phyloP scores from a whole-genome alignment of 202 grass and related monocot genomes.

The Musa balbisiana region DNA sequence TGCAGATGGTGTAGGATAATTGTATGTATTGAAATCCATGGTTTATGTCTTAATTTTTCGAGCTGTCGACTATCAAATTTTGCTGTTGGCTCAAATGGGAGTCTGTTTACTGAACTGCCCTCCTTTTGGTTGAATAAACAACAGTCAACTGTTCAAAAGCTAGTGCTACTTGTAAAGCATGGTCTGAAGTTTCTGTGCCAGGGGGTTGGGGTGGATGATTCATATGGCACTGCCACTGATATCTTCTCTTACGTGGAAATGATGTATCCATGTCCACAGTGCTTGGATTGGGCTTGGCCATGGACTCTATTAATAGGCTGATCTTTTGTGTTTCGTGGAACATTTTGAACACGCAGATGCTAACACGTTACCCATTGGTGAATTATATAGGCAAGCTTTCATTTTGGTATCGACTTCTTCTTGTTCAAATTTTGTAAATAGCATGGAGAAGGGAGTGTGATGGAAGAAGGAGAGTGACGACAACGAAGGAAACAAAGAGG shows the following conservation, averaged over 20 bases:
- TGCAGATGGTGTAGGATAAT: not conserved
- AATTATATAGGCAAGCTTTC: too few species aligned
- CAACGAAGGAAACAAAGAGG: too few species aligned
- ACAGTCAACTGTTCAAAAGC: not conserved
- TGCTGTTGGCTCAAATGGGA: conserved; percentile 1
- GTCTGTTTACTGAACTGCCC: not conserved
- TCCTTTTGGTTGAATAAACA: not conserved
- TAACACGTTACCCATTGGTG: too few species aligned
- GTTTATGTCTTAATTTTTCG: not conserved
- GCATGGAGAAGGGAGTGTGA: too few species aligned
- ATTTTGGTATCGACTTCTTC: too few species aligned
- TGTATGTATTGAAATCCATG: not conserved
- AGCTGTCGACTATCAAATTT: not conserved
- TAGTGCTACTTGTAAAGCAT: not conserved
- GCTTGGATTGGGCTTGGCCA: not conserved
- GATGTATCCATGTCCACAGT: not conserved
- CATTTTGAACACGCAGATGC: too few species aligned
- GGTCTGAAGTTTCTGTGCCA: not conserved
- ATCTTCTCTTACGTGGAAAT: not conserved
- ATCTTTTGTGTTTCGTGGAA: too few species aligned
- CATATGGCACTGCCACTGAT: not conserved
- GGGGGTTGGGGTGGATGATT: not conserved
- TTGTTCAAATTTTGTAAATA: too few species aligned
- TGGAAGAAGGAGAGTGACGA: too few species aligned
- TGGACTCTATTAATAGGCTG: too few species aligned